Percentiles rank a stretch among this genome's conserved stretches.
These are phyloP conservation scores for Jaenimonas drosophilae DNA, from an alignment of 208 protist genomes.

Conservation along the genomic window DNA sequence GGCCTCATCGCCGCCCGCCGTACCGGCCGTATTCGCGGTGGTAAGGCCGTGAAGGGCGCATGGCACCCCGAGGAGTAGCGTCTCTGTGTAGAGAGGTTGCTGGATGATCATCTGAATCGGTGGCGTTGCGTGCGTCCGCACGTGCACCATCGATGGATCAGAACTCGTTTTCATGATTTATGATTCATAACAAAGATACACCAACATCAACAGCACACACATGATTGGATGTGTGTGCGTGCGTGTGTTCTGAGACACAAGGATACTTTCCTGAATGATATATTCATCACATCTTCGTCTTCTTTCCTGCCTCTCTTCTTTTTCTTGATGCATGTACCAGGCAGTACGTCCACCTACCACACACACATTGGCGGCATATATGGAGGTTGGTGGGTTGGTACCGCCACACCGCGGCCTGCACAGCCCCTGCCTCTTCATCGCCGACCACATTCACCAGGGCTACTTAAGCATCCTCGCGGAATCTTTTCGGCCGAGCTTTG, in stretches of 20 bases:
- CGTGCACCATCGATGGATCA: too few species aligned
- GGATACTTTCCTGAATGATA: neutral
- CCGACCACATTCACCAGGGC: conserved; percentile 34
- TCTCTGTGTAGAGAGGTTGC: neutral
- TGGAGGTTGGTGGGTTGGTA: too few species aligned
- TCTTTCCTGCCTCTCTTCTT: neutral
- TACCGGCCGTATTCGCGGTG: conserved; percentile 94
- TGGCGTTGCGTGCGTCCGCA: too few species aligned
- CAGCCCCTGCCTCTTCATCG: conserved; percentile 56
- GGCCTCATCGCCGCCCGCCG: conserved; percentile 99
- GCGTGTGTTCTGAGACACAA: too few species aligned
- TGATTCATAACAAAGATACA: conserved; percentile 6
- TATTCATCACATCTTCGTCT: neutral
- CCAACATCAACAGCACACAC: neutral
- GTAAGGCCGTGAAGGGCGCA: conserved; percentile 78
- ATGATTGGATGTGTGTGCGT: too few species aligned
- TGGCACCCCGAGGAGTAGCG: conserved; percentile 85
- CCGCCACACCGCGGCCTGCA: neutral
- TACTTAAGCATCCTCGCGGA: conserved; percentile 61
- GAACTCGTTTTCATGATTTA: conserved; percentile 11
- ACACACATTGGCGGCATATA: too few species aligned
- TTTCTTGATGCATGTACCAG: neutral
- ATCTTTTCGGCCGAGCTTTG: conserved; percentile 55
- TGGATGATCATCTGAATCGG: neutral
- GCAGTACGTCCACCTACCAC: neutral